A percentile compares a stretch with the other conserved stretches of the same genome.
Evolutionary conservation across 306 rosid genomes (phyloP).

Genomic region (Pueraria montana): DNA sequence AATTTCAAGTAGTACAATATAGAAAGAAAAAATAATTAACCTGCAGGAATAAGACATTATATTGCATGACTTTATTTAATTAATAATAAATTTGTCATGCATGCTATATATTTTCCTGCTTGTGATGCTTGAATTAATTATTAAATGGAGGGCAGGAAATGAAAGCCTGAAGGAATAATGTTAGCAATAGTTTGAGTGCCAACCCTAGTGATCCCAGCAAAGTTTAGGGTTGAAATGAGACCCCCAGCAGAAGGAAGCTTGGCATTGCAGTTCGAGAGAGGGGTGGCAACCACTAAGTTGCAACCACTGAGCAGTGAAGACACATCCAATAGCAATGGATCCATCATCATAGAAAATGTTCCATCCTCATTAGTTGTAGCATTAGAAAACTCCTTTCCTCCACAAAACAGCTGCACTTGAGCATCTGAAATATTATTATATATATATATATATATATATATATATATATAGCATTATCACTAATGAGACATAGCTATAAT

Average conservation of each 20-base stretch:
- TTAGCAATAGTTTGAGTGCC: conserved; percentile 39
- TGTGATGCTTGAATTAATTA: neutral
- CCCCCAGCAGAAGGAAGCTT: conserved; percentile 49
- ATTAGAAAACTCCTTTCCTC: conserved; percentile 35
- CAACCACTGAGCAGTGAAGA: conserved; percentile 46
- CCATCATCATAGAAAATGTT: conserved; percentile 39
- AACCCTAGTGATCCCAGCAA: conserved; percentile 34
- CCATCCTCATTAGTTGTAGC: conserved; percentile 45
- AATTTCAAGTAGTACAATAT: no score
- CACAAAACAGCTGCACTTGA: conserved; percentile 49
- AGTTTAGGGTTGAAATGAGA: conserved; percentile 42
- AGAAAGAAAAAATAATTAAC: no score
- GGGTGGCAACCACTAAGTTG: conserved; percentile 47
- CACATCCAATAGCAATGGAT: conserved; percentile 41
- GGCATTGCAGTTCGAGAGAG: conserved; percentile 49
- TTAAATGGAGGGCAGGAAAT: conserved; percentile 40
- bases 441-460: no score
- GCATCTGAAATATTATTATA: conserved; percentile 52
- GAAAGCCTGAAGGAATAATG: conserved; percentile 52
- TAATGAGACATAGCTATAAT: neutral
- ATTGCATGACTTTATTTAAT: conserved; percentile 39
- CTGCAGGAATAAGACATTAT: no score
- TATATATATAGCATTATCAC: neutral
- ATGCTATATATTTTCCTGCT: neutral
- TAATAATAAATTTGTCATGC: neutral